Evolutionary conservation across 345 rosid genomes (phyloP), one percentile per base, ranked within the genome.

Genomic region (Firmiana major): DNA sequence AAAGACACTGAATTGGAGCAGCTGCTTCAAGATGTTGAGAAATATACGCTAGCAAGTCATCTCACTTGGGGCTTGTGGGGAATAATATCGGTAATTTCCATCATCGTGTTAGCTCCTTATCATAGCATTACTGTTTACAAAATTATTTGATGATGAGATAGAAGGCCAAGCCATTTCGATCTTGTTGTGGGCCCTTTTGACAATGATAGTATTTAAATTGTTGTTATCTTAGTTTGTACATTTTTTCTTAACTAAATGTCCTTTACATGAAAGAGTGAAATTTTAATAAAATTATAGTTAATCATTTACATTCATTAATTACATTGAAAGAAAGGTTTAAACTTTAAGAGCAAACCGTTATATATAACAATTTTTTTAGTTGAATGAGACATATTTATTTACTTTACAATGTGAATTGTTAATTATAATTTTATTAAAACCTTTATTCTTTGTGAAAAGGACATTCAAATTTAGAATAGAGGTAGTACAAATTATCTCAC

Each of bases 31-130:
- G 83, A 80, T 48, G 87, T 83, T 49, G 96, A 88, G 77, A 86
- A 80, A 76, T 89, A 84, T 80, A 84, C 83, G 34, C 90, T 89
- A 63, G 90, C 90, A 48, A 88, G 87, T 79, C 92, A 91, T 84
- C 83, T 91, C 2, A 58, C 77, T 49, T 89, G 96, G 96, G 92
- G 92, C 28, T 54, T 89, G 74, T 91, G 96, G 95, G 96, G 95
- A 42, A 83, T 91, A 73, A 88, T 86, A 40, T 88, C 89, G 81
- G 88, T 88, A 85, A 36, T 73, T 74, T 34, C 22, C n/a, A n/a
- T 7, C 43, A 19, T 40, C 42, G 51, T 76, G 26, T 46, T 71
- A n/a, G 8, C 48, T 79, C 40, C 54, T 67, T 38, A 45, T 77
- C 9, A 2, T 26, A 76, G 66, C 19, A 26, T 73, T 51, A 22